Evolutionary conservation across 345 rosid species (phyloP).

Genomic region (Gossypioides kirkii): DNA sequence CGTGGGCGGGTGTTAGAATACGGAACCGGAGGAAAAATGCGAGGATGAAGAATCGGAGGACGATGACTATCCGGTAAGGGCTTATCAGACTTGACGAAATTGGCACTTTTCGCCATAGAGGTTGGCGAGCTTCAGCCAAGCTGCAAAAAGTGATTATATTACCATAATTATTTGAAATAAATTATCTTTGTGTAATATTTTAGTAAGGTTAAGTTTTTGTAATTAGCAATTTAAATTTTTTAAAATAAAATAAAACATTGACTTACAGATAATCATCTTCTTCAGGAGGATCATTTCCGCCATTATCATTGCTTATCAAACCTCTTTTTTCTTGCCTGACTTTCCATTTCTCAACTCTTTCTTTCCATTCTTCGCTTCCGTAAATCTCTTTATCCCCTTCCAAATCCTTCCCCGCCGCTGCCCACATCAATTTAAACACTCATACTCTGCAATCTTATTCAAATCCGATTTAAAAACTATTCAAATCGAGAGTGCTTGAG

Average conservation of each 20-base stretch:
- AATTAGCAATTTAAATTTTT: too few species aligned
- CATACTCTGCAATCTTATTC: background rate
- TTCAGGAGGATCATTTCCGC: conserved; percentile 49
- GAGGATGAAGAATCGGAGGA: conserved; percentile 68
- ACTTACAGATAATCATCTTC: conserved; percentile 82
- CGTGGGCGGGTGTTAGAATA: conserved; percentile 77
- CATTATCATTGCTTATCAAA: conserved; percentile 52
- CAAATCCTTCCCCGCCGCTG: conserved; percentile 64
- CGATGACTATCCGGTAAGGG: conserved; percentile 92
- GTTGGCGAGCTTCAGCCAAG: conserved; percentile 93
- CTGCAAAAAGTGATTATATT: conserved; percentile 32
- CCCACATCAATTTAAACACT: background rate
- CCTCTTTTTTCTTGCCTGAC: conserved; percentile 89
- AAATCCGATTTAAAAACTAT: background rate
- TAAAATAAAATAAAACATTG: too few species aligned
- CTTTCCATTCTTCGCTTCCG: conserved; percentile 85
- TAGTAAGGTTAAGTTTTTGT: too few species aligned
- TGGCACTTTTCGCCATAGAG: conserved; percentile 85
- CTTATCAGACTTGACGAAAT: conserved; percentile 83
- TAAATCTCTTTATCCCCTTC: conserved; percentile 69
- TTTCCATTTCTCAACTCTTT: conserved; percentile 92
- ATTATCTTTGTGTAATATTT: too few species aligned
- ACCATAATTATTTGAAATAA: too few species aligned
- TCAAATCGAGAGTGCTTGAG: background rate
- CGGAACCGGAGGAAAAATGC: conserved; percentile 88